Base-by-base conservation (phyloP, 345 rosid species). In the Corymbia maculata region DNA sequence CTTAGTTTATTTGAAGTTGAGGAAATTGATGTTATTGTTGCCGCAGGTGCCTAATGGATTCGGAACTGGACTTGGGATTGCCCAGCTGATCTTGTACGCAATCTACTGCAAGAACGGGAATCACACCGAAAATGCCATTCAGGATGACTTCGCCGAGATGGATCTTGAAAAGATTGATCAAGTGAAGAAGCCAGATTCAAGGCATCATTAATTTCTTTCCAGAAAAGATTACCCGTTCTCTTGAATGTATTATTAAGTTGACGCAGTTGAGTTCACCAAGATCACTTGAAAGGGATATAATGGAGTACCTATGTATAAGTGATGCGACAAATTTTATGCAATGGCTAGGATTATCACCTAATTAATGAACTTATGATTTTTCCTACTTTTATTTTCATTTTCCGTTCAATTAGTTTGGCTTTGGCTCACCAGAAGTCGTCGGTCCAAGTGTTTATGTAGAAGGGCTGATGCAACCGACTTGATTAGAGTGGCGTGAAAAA, bases 71-170 rank as follows among this genome's bases (percentile, higher is more conserved):
- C 88, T 92, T 2, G 94, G 94, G 30, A 50, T 89, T 36, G 51
- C 90, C 47, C 94, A 92, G 51, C 88, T 92, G 88, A 86, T 92
- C 85, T 10, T 92, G n/a, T 92, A 92, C 89, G 84, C 88, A 88
- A 90, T 92, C 85, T 92, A 92, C 90, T 88, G 89, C 50, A 86
- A 92, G 24, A 85, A 59, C 70, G 80, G 79, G 86, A 86, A 9
- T 51, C 21, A 80, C 86, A 85, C 52, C 50, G 70, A 52, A 45
- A 88, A 24, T 9, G 32, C 22, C 13, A 12, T 87, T 19, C 42
- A 87, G 22, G 89, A 70, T 79, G 53, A 79, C 17, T 86, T 88
- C 6, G 0, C 61, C 7, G 91, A 87, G 51, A 66, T 91, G 79
- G 90, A 87, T 86, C 28, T 52, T 3, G 88, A 51, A 30, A 90